A percentile compares a stretch with the other conserved stretches of the same genome.
These are phyloP conservation scores for Colletotrichum sp. DNA, from an alignment of 2,329 filamentous ascomycete genomes.

Conservation along the genomic window DNA sequence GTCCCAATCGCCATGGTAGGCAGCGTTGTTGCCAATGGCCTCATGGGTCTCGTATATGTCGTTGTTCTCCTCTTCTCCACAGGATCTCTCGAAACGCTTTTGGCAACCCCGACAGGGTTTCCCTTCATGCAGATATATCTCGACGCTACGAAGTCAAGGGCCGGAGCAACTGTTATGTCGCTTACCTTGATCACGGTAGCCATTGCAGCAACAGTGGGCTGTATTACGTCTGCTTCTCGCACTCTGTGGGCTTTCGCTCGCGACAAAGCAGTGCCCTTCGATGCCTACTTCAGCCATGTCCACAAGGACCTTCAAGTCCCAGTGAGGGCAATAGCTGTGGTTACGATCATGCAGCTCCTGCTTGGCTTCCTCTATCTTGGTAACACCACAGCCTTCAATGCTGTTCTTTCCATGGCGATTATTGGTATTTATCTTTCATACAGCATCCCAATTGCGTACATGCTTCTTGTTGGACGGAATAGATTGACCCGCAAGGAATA, in stretches of 20 bases:
- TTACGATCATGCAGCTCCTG: conserved; percentile 28
- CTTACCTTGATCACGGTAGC: conserved; percentile 30
- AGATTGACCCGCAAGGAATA: conserved; percentile 20
- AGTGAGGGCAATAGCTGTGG: conserved; percentile 28
- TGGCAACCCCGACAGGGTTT: conserved; percentile 45
- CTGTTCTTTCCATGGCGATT: conserved; percentile 44
- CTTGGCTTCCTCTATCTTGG: conserved; percentile 44
- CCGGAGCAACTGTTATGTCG: conserved; percentile 31
- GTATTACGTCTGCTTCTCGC: conserved; percentile 37
- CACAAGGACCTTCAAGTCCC: conserved; percentile 35
- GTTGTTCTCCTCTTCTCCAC: conserved; percentile 48
- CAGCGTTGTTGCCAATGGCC: conserved; percentile 42
- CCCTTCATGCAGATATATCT: conserved; percentile 46
- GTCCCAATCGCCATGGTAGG: conserved; percentile 38
- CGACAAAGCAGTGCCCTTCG: conserved; percentile 40
- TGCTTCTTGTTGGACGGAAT: conserved; percentile 40
- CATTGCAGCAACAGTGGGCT: conserved; percentile 32
- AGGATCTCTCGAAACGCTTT: conserved; percentile 39
- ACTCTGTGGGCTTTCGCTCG: conserved; percentile 44
- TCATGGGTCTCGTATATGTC: conserved; percentile 47
- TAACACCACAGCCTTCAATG: conserved; percentile 44
- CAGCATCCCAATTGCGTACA: conserved; percentile 39
- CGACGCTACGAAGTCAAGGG: conserved; percentile 29
- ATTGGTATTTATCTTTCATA: conserved; percentile 49
- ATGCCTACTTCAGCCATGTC: conserved; percentile 40